A percentile compares a stretch with the other conserved stretches of the same genome.
These are phyloP conservation scores for Coemansia sp. DNA, from an alignment of 192 early-diverging fungal genomes.

Conservation along the genomic window DNA sequence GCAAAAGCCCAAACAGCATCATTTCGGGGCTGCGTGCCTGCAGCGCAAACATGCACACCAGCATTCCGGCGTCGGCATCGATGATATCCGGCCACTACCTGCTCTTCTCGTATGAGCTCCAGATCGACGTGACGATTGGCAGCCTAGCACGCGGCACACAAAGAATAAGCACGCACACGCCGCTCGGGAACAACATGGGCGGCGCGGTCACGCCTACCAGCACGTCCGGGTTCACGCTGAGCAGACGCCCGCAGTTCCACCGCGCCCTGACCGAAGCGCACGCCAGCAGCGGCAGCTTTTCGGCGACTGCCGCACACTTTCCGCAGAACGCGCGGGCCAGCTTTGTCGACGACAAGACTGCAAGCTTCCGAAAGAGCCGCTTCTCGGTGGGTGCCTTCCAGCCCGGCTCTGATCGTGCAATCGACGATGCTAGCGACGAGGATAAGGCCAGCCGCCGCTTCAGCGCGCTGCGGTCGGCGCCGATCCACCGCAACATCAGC, in stretches of 20 bases:
- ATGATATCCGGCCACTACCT: constrained; percentile 39
- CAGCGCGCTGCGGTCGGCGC: constrained; percentile 16
- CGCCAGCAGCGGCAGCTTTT: constrained; percentile 14
- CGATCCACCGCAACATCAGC: constrained; percentile 9
- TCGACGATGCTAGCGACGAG: neutral
- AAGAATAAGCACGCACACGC: constrained; percentile 30
- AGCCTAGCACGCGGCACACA: constrained; percentile 36
- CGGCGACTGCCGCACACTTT: constrained; percentile 31
- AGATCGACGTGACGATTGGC: constrained; percentile 36
- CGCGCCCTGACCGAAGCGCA: constrained; percentile 15
- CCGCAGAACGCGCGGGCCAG: constrained; percentile 14
- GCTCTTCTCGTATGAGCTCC: constrained; percentile 49
- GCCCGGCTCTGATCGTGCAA: neutral
- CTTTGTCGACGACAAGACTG: constrained; percentile 16
- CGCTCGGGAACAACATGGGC: constrained; percentile 4
- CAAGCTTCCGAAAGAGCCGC: constrained; percentile 15
- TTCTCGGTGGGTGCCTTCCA: constrained; percentile 42
- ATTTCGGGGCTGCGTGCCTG: constrained; percentile 27
- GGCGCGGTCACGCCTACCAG: constrained; percentile 17
- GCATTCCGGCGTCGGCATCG: constrained; percentile 27
- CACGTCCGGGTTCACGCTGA: constrained; percentile 4
- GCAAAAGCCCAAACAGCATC: constrained; percentile 21
- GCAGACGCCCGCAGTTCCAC: neutral
- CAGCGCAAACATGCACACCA: constrained; percentile 46
- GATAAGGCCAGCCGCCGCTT: neutral